Base-by-base conservation (phyloP, 2,329 filamentous ascomycete species). In the Fusarium graminum region DNA sequence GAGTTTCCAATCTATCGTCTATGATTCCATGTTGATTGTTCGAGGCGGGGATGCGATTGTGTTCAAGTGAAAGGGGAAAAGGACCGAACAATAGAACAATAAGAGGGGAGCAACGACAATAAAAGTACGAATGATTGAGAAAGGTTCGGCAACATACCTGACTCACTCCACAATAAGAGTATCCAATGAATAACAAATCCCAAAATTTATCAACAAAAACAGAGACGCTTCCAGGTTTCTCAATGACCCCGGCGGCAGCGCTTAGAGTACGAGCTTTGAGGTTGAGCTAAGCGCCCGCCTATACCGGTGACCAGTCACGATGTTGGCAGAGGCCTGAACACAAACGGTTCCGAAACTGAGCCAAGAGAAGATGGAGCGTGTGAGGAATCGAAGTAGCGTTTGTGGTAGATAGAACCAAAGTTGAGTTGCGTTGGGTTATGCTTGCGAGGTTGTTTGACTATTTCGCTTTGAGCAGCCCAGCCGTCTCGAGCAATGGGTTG, bases 1-100 rank as follows among this genome's bases (percentile, higher is more conserved):
- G 44, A 43, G 26, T 56, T 60, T 58, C 44, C 43, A 68, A 47
- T 70, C 64, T 72, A 59, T 62, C 29, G 36, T 71, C 68, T 73
- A 73, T 73, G 69, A 67, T 65, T 73, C 63, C 71, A 73, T 60
- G 44, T 44, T 63, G 53, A 49, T 59, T 63, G 63, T 47, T 62
- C 29, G 65, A 57, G 52, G 56, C 52, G 54, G 41, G 55, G 32
- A 29, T 51, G 53, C n/a, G 49, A 50, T 57, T 68, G 59, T 62
- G 52, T 63, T 43, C 46, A 59, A 63, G 45, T 40, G 53, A 57
- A 51, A 53, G 52, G 19, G 16, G 29, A 43, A 60, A 34, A 25
- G n/a, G 25, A 34, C 32, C 50, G 53, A 54, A 70, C 58, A 73
- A 68, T 59, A 57, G 52, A 56, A 60, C 41, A 60, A 60, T 53